Evolutionary conservation across 2,329 filamentous ascomycete species (phyloP).

Genomic region (Penicillium polonicum): DNA sequence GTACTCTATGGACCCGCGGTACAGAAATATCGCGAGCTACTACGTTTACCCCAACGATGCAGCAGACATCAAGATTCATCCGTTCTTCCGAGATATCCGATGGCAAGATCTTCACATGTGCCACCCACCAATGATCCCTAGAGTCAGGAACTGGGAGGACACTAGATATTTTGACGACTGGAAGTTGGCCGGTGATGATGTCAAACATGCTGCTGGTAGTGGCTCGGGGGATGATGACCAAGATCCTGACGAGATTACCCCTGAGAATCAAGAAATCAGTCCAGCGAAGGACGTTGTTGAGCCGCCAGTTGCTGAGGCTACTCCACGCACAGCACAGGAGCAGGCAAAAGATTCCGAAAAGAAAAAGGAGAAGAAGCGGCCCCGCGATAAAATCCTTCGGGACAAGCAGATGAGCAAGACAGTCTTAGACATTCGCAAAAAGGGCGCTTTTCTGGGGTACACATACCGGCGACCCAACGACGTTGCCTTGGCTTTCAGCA

Average conservation of each 20-base stretch:
- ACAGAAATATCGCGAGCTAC: conserved; percentile 49
- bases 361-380: conserved; percentile 71
- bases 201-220: conserved; percentile 25
- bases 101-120: conserved; percentile 74
- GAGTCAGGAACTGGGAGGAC: conserved; percentile 66
- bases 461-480: conserved; percentile 63
- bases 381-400: conserved; percentile 80
- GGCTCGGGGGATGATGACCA: conserved; percentile 11
- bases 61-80: conserved; percentile 83
- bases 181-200: conserved; percentile 64
- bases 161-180: conserved; percentile 85
- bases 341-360: conserved; percentile 30
- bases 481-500: conserved; percentile 35
- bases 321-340: conserved; percentile 30
- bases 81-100: conserved; percentile 75
- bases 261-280: background rate
- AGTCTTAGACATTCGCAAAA: conserved; percentile 78
- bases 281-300: background rate
- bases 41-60: conserved; percentile 83
- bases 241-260: background rate
- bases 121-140: conserved; percentile 75
- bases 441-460: conserved; percentile 84
- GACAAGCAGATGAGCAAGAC: conserved; percentile 65
- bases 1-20: conserved; percentile 32
- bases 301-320: background rate